phyloP scores from a whole-genome alignment of 2,329 filamentous ascomycete species.

The Beauveria medogensis region DNA sequence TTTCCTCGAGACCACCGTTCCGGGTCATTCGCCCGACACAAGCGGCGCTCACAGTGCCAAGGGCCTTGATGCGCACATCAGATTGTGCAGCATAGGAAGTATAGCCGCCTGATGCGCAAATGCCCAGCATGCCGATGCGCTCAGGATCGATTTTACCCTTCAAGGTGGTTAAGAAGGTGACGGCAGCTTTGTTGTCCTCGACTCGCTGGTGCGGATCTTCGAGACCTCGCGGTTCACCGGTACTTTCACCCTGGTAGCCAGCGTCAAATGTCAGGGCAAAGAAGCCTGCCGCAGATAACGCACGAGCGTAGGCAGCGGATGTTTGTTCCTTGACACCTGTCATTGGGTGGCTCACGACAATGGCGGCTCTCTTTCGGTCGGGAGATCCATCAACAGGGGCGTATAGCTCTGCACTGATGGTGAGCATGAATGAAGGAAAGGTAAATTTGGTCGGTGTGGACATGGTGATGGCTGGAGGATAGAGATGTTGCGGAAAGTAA shows the following conservation, averaged over 20 bases:
- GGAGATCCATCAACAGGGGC: slow-evolving; percentile 4
- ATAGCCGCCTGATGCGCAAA: slow-evolving; percentile 31
- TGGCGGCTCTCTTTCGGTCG: neutral
- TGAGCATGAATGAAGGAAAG: slow-evolving; percentile 4
- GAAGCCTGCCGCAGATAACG: slow-evolving; percentile 24
- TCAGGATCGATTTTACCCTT: slow-evolving; percentile 19
- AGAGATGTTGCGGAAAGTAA: neutral
- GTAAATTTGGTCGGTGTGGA: neutral
- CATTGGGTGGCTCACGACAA: slow-evolving; percentile 23
- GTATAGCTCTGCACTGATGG: slow-evolving; percentile 11
- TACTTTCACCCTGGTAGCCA: slow-evolving; percentile 28
- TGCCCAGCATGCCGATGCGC: slow-evolving; percentile 29
- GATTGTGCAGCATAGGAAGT: slow-evolving; percentile 25
- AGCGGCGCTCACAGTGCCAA: slow-evolving; percentile 23
- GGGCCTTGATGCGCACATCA: slow-evolving; percentile 28
- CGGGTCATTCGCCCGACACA: slow-evolving; percentile 23
- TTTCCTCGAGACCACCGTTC: slow-evolving; percentile 10
- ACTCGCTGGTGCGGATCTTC: slow-evolving; percentile 30
- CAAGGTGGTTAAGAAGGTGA: slow-evolving; percentile 24
- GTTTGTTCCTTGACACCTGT: slow-evolving; percentile 30
- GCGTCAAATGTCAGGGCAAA: slow-evolving; percentile 25
- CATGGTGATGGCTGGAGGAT: neutral
- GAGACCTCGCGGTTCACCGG: slow-evolving; percentile 25
- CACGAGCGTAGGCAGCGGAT: slow-evolving; percentile 21
- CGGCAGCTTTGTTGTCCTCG: slow-evolving; percentile 27